Conservation (phyloP, 2,329 filamentous ascomycete genomes). For the Pestalotiopsis sp. region DNA sequence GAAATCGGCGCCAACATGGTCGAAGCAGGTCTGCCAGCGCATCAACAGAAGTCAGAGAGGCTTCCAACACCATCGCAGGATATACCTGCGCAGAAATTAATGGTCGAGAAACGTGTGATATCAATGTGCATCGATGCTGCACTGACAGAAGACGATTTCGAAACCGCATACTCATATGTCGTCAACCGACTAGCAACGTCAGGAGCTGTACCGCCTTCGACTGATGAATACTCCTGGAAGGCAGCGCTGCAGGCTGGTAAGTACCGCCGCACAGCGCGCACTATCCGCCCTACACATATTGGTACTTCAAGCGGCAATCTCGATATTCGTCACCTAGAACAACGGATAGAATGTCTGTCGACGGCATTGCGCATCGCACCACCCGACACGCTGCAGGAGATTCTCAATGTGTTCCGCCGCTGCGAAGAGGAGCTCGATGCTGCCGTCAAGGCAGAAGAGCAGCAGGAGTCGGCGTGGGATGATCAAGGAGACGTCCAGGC, state of each 20-base stretch:
- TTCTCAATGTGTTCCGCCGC: constrained; percentile 72
- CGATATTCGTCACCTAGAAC: constrained; percentile 73
- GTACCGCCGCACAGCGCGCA: constrained; percentile 60
- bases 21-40: constrained; percentile 52
- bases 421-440: constrained; percentile 77
- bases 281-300: constrained; percentile 59
- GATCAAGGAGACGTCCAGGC: constrained; percentile 60
- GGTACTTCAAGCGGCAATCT: constrained; percentile 61
- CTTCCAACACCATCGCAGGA: constrained; percentile 27
- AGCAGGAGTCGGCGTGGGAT: constrained; percentile 72
- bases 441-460: constrained; percentile 66
- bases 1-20: constrained; percentile 70
- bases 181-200: constrained; percentile 64
- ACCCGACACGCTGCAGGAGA: constrained; percentile 68
- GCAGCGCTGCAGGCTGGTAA: constrained; percentile 79
- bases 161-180: constrained; percentile 84
- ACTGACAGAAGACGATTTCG: constrained; percentile 76
- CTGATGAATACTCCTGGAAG: constrained; percentile 75
- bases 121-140: constrained; percentile 82
- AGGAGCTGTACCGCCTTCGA: constrained; percentile 20
- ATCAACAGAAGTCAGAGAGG: constrained; percentile 27
- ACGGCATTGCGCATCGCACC: constrained; percentile 76
- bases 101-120: constrained; percentile 67
- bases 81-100: constrained; percentile 30
- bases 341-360: constrained; percentile 78